Evolutionary conservation across 2,329 filamentous ascomycete species (phyloP), one percentile per base, ranked within the genome.

Genomic region (Aureobasidium zeae): DNA sequence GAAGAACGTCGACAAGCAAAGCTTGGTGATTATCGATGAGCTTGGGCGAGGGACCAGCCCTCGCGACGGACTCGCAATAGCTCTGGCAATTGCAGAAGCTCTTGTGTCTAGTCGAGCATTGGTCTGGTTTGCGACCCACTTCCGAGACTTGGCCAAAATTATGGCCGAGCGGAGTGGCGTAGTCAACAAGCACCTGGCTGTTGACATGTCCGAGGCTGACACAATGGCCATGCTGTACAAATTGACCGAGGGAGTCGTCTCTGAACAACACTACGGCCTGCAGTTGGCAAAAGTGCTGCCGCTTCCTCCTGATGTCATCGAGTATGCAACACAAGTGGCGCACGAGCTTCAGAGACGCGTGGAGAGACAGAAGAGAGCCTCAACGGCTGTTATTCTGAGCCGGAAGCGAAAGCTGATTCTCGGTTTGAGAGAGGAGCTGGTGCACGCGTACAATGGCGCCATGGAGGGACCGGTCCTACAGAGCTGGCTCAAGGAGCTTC

Each of bases 101-200:
- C 69, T 98, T 3, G 74, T 95, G 4, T 76, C 87, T 47, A 91
- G 78, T 52, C 48, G 77, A 48, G 81, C 87, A 0, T 71, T 85
- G 0, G 78, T 95, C 0, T 95, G 86, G 80, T 98, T 98, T 62
- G 86, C 83, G 2, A 96, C 91, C 0, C 93, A 98, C 57, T 98
- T 95, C 57, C 71, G 76, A 25, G 85, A 95, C 49, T 70, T 98
- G 2, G 81, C 87, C 0, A 74, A 73, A 2, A 84, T 89, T 25
- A 70, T 95, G 48, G 70, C 74, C 1, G 79, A 87, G 50, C 76
- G 84, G 9, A 77, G 75, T 12, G 87, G 87, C 0, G 86, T 95
- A 0, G 69, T 88, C 17, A 94, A 86, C 51, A 67, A 94, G 2
- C 87, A 95, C 56, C 73, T 96, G 2, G 73, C 77, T 1, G 83